These are phyloP conservation scores for Nemophila menziesii DNA, from an alignment of 257 asterid species.

Conservation along the genomic window DNA sequence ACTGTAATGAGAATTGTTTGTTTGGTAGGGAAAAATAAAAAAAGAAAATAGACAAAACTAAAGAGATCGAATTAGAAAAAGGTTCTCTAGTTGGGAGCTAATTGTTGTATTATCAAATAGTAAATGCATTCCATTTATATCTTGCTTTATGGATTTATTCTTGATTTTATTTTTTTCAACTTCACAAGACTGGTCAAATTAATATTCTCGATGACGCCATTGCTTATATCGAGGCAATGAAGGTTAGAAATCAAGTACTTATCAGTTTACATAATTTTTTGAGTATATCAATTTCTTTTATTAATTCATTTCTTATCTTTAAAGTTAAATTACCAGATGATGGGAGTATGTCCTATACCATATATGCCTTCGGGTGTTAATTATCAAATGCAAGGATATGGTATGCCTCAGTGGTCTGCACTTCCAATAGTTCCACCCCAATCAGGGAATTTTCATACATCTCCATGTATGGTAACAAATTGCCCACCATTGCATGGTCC, in stretches of 20 bases:
- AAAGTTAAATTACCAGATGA: neutral
- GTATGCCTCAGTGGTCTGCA: neutral
- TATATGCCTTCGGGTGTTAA: neutral
- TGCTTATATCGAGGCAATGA: neutral
- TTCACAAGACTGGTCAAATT: neutral
- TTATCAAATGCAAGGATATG: neutral
- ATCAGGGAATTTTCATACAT: neutral
- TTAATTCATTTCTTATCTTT: neutral
- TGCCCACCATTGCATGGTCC: neutral
- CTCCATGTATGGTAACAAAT: neutral
- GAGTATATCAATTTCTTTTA: too few relatives aligned
- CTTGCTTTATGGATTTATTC: too few relatives aligned
- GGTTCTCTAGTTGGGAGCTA: too few relatives aligned
- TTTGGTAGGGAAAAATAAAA: too few relatives aligned
- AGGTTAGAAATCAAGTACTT: neutral
- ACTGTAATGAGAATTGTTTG: too few relatives aligned
- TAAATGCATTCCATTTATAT: too few relatives aligned
- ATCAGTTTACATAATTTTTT: too few relatives aligned
- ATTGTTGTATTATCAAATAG: too few relatives aligned
- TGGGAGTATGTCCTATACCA: neutral
- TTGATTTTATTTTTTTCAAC: too few relatives aligned
- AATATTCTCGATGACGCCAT: neutral
- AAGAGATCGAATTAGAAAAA: too few relatives aligned
- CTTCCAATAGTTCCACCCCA: neutral
- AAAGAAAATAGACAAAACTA: too few relatives aligned